phyloP scores from a whole-genome alignment of 805 yeast genomes.

The Candida schatavii region DNA sequence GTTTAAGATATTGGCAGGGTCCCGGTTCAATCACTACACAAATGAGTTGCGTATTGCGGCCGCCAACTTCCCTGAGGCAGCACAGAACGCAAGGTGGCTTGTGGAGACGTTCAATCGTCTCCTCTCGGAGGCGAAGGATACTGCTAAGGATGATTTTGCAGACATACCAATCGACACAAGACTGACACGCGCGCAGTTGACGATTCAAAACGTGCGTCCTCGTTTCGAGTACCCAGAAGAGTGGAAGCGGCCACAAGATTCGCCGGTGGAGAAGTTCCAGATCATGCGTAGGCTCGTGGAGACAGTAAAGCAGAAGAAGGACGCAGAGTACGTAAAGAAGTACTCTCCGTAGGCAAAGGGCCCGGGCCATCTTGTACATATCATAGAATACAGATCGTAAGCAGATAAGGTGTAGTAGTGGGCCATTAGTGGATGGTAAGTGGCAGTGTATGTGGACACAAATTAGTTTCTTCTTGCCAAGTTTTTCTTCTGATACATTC shows the following conservation, averaged over 20 bases:
- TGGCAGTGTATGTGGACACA: no score
- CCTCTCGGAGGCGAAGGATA: slow-evolving; percentile 61
- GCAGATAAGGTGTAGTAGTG: no score
- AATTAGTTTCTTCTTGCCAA: no score
- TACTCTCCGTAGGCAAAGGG: slow-evolving; percentile 18
- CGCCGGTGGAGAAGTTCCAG: slow-evolving; percentile 48
- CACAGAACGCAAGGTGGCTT: slow-evolving; percentile 80
- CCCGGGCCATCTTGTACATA: no score
- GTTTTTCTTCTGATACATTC: no score
- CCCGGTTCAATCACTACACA: slow-evolving; percentile 63
- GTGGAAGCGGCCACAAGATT: slow-evolving; percentile 71
- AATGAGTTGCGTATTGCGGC: slow-evolving; percentile 65
- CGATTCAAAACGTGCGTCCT: slow-evolving; percentile 36
- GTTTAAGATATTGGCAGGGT: slow-evolving; percentile 73
- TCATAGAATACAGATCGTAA: no score
- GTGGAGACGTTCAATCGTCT: slow-evolving; percentile 62
- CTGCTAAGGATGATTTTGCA: slow-evolving; percentile 55
- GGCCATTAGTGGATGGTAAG: no score
- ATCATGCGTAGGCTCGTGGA: slow-evolving; percentile 33
- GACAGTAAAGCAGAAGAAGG: slow-evolving; percentile 29
- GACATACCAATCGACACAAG: slow-evolving; percentile 84
- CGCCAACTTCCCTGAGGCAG: slow-evolving; percentile 66
- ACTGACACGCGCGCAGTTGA: slow-evolving; percentile 48
- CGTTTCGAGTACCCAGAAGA: slow-evolving; percentile 63
- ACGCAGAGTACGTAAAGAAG: slow-evolving; percentile 26